These are phyloP conservation scores for Ophiognomonia clavigignenti-juglandacearum DNA, from an alignment of 2,329 filamentous ascomycete genomes.

Conservation along the genomic window DNA sequence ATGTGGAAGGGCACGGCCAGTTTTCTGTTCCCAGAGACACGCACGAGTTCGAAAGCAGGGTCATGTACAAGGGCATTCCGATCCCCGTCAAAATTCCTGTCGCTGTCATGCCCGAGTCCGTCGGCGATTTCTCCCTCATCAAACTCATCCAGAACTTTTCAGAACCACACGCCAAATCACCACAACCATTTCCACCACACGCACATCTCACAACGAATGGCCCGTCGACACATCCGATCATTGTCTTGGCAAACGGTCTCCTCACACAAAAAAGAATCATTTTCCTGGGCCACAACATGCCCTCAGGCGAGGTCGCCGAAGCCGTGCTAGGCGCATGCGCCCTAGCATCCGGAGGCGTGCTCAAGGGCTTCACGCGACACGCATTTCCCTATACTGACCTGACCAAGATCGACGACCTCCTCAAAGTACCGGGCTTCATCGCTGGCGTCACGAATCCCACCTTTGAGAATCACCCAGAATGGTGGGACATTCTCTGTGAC, in stretches of 20 bases:
- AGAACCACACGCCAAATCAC: conserved; percentile 72
- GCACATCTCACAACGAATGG: conserved; percentile 92
- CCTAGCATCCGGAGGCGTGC: conserved; percentile 83
- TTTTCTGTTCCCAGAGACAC: conserved; percentile 87
- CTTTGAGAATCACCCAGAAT: conserved; percentile 90
- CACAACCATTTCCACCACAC: conserved; percentile 80
- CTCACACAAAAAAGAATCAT: conserved; percentile 95
- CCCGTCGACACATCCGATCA: conserved; percentile 84
- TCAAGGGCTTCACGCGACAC: conserved; percentile 90
- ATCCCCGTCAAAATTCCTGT: conserved; percentile 96
- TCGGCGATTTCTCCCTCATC: conserved; percentile 95
- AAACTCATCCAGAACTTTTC: conserved; percentile 96
- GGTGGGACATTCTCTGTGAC: conserved; percentile 98
- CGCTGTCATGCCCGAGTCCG: conserved; percentile 88
- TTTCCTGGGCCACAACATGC: conserved; percentile 91
- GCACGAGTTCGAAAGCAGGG: conserved; percentile 93
- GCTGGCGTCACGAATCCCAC: conserved; percentile 96
- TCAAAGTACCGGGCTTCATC: conserved; percentile 96
- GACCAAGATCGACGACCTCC: conserved; percentile 92
- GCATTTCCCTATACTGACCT: conserved; percentile 98
- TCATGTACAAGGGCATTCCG: conserved; percentile 93
- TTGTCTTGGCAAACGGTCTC: conserved; percentile 89
- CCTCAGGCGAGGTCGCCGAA: conserved; percentile 93
- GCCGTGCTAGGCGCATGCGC: conserved; percentile 97
- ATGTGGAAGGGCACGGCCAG: conserved; percentile 56